Percentiles rank a stretch among this genome's conserved stretches.
Conservation (phyloP, 495 filamentous ascomycete species). For the Aspergillus heteromorphus region DNA sequence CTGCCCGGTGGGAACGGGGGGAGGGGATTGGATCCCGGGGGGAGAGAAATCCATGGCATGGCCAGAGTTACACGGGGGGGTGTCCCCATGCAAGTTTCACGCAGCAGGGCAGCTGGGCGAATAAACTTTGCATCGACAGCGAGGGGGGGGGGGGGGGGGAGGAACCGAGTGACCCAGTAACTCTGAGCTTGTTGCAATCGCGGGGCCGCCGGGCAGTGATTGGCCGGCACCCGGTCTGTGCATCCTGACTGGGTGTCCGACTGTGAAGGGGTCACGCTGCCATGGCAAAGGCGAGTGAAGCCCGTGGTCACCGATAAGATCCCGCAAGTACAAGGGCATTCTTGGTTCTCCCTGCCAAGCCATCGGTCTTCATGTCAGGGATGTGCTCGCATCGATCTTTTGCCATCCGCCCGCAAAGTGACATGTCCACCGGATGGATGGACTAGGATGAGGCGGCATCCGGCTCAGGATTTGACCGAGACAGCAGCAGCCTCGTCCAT, state of each 20-base stretch:
- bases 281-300: not conserved
- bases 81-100: not conserved
- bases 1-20: not conserved
- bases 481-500: too few relatives aligned
- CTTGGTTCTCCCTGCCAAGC: not conserved
- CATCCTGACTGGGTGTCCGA: not conserved
- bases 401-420: not conserved
- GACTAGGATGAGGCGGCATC: too few relatives aligned
- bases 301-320: not conserved
- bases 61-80: not conserved
- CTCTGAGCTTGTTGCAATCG: not conserved
- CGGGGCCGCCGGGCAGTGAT: not conserved
- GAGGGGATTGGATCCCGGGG: not conserved
- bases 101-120: not conserved
- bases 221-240: not conserved
- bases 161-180: too few relatives aligned
- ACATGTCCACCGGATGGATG: not conserved
- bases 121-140: not conserved
- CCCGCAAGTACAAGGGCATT: not conserved
- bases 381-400: not conserved
- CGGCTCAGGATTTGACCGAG: too few relatives aligned
- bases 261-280: not conserved
- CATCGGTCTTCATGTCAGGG: too few relatives aligned
- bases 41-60: not conserved
- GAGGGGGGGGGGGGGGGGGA: not conserved